Conservation (phyloP, 129 eudicot species). For the Escallonia herrerae region DNA sequence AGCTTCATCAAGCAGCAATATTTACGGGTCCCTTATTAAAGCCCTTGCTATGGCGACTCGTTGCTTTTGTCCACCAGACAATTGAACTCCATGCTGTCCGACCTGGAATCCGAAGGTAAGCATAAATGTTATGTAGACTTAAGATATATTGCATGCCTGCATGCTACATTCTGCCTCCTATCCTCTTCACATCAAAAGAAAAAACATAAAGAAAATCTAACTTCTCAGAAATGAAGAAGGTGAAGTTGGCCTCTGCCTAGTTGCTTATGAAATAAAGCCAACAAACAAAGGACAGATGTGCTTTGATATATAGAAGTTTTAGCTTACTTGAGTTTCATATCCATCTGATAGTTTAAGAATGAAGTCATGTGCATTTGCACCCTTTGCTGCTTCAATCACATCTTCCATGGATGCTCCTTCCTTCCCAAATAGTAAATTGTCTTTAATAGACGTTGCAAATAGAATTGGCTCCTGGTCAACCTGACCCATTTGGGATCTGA, state of each 20-base stretch:
- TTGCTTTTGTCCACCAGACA: constrained; percentile 50
- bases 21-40: constrained; percentile 36
- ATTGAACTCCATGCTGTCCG: constrained; percentile 37
- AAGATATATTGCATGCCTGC: too few species aligned
- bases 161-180: background rate
- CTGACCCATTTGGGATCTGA: constrained; percentile 42
- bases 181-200: background rate
- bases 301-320: too few species aligned
- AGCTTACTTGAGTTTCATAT: constrained; percentile 40
- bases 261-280: too few species aligned
- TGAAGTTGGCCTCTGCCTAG: too few species aligned
- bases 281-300: too few species aligned
- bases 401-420: constrained; percentile 38
- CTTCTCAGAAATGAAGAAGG: background rate
- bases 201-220: background rate
- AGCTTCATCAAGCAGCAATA: constrained; percentile 49
- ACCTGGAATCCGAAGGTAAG: constrained; percentile 18
- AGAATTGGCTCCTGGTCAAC: constrained; percentile 52
- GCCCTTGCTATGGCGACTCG: constrained; percentile 45
- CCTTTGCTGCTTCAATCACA: constrained; percentile 31
- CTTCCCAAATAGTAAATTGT: constrained; percentile 41
- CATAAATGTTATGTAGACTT: too few species aligned
- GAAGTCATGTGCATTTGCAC: constrained; percentile 42
- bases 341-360: constrained; percentile 41
- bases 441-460: constrained; percentile 41